phyloP scores from a whole-genome alignment of 2,329 filamentous ascomycete genomes.

The Cladosporium sp. region DNA sequence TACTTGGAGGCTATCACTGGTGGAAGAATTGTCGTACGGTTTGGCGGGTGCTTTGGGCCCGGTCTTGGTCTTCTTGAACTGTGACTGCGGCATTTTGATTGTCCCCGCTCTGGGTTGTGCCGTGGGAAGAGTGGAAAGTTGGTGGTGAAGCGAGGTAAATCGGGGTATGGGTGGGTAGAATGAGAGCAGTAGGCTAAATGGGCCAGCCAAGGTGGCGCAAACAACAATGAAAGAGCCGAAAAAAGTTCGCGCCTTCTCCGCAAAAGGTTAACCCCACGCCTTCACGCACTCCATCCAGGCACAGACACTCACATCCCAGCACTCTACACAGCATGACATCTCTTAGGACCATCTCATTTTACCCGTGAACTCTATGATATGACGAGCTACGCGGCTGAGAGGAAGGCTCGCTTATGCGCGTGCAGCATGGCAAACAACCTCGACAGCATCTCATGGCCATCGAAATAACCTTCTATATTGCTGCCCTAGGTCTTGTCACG shows the following conservation, averaged over 20 bases:
- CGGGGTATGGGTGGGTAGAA: not conserved
- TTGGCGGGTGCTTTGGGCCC: constrained; percentile 17
- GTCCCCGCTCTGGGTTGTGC: constrained; percentile 3
- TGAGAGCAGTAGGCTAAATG: constrained; percentile 10
- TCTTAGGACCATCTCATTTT: no score
- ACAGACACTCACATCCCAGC: no score
- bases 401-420: no score
- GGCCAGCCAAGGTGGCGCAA: constrained; percentile 10
- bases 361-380: no score
- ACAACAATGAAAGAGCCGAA: no score
- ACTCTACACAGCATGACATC: no score
- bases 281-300: no score
- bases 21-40: constrained; percentile 14
- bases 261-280: constrained; percentile 3
- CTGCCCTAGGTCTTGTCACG: no score
- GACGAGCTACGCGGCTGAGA: no score
- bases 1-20: not conserved
- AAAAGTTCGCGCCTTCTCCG: constrained; percentile 8
- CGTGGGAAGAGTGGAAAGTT: not conserved
- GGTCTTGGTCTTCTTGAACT: constrained; percentile 28
- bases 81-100: constrained; percentile 26
- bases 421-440: no score
- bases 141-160: not conserved
- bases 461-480: no score
- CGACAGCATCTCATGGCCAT: no score